Conservation (phyloP, 129 eudicot species). For the Lactuca saligna region DNA sequence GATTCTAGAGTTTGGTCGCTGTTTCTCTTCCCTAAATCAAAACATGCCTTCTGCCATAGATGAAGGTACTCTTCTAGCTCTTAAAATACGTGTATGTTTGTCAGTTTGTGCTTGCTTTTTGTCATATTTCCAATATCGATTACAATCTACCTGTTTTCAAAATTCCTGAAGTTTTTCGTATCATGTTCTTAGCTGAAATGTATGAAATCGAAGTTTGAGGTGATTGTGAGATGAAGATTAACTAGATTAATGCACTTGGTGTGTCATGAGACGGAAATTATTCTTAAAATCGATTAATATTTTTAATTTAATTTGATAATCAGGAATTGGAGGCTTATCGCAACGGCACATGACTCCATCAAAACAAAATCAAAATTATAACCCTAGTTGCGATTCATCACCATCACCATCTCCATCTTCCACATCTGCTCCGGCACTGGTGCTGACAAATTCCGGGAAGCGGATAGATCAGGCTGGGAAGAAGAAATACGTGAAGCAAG, state of each 20-base stretch:
- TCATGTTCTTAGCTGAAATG: slow-evolving; percentile 4
- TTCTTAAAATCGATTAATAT: slow-evolving; percentile 9
- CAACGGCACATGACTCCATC: slow-evolving; percentile 32
- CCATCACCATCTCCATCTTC: slow-evolving; percentile 48
- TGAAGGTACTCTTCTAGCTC: slow-evolving; percentile 30
- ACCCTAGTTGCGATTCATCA: slow-evolving; percentile 33
- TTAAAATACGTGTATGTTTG: background rate
- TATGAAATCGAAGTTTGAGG: background rate
- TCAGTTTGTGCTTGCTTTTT: background rate
- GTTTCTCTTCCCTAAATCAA: slow-evolving; percentile 23
- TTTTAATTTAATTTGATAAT: background rate
- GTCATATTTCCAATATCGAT: slow-evolving; percentile 11
- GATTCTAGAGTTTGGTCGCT: slow-evolving; percentile 23
- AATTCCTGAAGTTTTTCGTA: background rate
- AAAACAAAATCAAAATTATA: slow-evolving; percentile 28
- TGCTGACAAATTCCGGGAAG: slow-evolving; percentile 71
- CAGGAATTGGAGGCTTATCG: slow-evolving; percentile 36
- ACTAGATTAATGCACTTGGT: slow-evolving; percentile 12
- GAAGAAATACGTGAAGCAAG: slow-evolving; percentile 81
- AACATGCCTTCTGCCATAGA: slow-evolving; percentile 20
- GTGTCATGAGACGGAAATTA: slow-evolving; percentile 8
- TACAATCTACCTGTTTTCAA: background rate
- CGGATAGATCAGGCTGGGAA: slow-evolving; percentile 76
- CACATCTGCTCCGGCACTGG: slow-evolving; percentile 63
- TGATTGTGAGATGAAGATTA: slow-evolving; percentile 12